Evolutionary conservation across 2,329 filamentous ascomycete genomes (phyloP).

Genomic region (Ceratocystis smalleyi): DNA sequence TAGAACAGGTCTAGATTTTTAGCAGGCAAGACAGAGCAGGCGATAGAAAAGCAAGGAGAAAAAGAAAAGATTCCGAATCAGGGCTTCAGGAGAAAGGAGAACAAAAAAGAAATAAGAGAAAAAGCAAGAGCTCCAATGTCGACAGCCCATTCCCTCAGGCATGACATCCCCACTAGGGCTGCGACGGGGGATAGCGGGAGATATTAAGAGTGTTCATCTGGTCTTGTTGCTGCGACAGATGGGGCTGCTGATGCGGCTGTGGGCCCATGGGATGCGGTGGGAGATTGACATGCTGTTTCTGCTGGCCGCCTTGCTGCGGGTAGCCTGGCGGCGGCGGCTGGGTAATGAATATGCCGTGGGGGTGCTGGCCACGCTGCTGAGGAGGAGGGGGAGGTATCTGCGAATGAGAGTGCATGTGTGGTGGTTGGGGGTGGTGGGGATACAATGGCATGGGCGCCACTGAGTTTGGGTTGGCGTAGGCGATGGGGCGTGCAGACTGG

Average conservation of each 20-base stretch:
- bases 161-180: constrained; percentile 1
- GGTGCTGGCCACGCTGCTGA: constrained; percentile 6
- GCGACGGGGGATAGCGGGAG: background rate
- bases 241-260: background rate
- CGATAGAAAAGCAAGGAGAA: background rate
- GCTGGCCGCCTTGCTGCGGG: constrained; percentile 5
- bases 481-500: background rate
- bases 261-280: constrained; percentile 4
- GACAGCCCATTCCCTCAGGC: background rate
- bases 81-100: background rate
- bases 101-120: background rate
- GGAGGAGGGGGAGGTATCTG: constrained; percentile 1
- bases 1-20: background rate
- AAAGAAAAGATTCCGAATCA: background rate
- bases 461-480: background rate
- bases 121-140: background rate
- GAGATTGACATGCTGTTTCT: background rate
- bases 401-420: constrained; percentile 11
- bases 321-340: constrained; percentile 8
- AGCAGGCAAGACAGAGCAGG: too few relatives aligned
- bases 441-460: constrained; percentile 8
- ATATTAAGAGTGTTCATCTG: constrained; percentile 2
- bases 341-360: constrained; percentile 14
- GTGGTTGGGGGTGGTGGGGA: background rate
- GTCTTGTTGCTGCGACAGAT: constrained; percentile 21